A percentile compares a stretch with the other conserved stretches of the same genome.
These are phyloP conservation scores for Stenocarpella maydis DNA, from an alignment of 2,329 filamentous ascomycete species.

Conservation along the genomic window DNA sequence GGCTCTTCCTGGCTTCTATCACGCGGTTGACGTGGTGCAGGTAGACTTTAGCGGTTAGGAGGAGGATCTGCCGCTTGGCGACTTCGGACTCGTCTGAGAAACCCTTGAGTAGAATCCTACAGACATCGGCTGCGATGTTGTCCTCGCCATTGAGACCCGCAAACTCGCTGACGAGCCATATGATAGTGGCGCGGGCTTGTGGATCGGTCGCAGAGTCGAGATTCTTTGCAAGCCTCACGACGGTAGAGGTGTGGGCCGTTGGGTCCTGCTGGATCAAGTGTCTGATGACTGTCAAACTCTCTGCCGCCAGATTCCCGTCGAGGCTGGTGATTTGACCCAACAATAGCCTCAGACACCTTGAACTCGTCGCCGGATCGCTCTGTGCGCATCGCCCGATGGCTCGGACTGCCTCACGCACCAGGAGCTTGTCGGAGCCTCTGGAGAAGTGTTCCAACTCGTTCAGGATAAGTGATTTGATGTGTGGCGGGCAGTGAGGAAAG, in stretches of 20 bases:
- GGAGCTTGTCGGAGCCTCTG: constrained; percentile 72
- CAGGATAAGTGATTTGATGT: constrained; percentile 85
- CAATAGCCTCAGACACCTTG: constrained; percentile 82
- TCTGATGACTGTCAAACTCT: constrained; percentile 92
- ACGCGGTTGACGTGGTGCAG: constrained; percentile 80
- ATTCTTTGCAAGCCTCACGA: constrained; percentile 88
- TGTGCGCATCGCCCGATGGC: constrained; percentile 95
- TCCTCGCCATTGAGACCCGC: constrained; percentile 80
- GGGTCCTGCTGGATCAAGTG: constrained; percentile 95
- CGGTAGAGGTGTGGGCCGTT: constrained; percentile 80
- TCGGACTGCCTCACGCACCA: constrained; percentile 88
- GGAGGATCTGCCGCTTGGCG: constrained; percentile 89
- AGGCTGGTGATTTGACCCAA: constrained; percentile 87
- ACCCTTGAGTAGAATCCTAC: constrained; percentile 85
- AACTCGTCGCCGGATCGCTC: constrained; percentile 73
- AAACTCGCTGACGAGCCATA: constrained; percentile 97
- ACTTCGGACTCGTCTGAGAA: constrained; percentile 86
- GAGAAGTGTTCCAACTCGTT: constrained; percentile 96
- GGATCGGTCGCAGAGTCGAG: constrained; percentile 88
- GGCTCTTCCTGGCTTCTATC: constrained; percentile 49
- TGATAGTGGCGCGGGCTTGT: constrained; percentile 89
- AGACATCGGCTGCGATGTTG: constrained; percentile 91
- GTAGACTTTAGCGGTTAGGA: constrained; percentile 96
- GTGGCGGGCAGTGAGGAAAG: constrained; percentile 80
- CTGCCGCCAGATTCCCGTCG: constrained; percentile 87